Evolutionary conservation across 192 early-diverging fungal genomes (phyloP).

Genomic region (Podila epigama): DNA sequence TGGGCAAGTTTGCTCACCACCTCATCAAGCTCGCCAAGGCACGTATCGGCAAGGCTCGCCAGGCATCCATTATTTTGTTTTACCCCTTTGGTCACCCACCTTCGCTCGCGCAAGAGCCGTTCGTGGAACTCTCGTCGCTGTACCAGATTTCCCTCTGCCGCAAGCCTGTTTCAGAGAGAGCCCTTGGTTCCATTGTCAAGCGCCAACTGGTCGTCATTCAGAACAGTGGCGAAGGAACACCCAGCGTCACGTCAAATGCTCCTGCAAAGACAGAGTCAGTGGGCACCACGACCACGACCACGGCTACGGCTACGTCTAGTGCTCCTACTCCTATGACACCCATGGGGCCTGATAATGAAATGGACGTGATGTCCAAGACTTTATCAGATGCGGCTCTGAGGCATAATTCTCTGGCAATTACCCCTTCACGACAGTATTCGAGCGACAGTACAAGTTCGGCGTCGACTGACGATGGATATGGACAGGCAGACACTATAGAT

Average conservation of each 20-base stretch:
- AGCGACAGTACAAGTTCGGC: not conserved
- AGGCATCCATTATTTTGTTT: slow-evolving; percentile 37
- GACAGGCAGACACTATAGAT: not conserved
- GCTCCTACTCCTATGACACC: not conserved
- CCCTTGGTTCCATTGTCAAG: slow-evolving; percentile 41
- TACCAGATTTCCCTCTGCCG: slow-evolving; percentile 47
- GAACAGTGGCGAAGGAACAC: not conserved
- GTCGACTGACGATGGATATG: not conserved
- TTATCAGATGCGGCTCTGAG: not conserved
- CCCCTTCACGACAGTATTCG: not conserved
- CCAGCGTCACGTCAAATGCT: not conserved
- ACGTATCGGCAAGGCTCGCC: slow-evolving; percentile 24
- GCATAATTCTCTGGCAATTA: too few species aligned
- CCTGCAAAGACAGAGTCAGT: slow-evolving; percentile 3
- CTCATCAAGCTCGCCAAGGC: slow-evolving; percentile 23
- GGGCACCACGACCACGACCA: not conserved
- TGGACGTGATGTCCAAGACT: too few species aligned
- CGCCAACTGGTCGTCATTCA: slow-evolving; percentile 34
- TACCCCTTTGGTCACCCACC: slow-evolving; percentile 48
- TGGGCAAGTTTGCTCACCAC: slow-evolving; percentile 21
- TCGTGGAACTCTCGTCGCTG: slow-evolving; percentile 20
- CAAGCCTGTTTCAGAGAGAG: slow-evolving; percentile 44
- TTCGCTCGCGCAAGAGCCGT: slow-evolving; percentile 38
- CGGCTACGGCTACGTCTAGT: not conserved
- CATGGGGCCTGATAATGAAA: too few species aligned